Evolutionary conservation across 1,139 yeast genomes (phyloP), one percentile per base, ranked within the genome.

Genomic region (Diutina rugosa): DNA sequence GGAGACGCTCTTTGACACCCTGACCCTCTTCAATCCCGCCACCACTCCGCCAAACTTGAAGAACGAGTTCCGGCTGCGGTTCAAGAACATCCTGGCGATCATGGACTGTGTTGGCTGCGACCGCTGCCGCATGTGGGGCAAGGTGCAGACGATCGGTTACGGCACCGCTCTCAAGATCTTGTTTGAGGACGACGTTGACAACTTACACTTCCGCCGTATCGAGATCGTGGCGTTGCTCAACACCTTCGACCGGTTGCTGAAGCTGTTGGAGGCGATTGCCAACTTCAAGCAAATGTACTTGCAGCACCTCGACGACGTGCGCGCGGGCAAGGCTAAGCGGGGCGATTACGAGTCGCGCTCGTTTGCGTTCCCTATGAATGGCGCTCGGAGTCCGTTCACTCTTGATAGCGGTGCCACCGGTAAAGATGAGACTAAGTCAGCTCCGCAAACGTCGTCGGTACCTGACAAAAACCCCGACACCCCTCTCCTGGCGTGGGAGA

Each of bases 51-150:
- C 84, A 67, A 60, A 76, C 21, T 72, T 87, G 59, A 86, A 88
- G 63, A 84, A 86, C 61, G 98, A 93, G 64, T 91, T 93, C 71
- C 80, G 95, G 61, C 71, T 80, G 51, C 84, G 96, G 58, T 95
- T 93, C 69, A 84, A 84, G 67, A 95, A 93, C 67, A 95, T 93
- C 44, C 85, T 96, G 41, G 87, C 89, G 56, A 82, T 93, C 56
- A 93, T 95, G 97, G 97, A 93, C 70, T 93, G 99, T 74, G 98
- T 93, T 55, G 97, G 97, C 46, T 93, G 99, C 73, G 99, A 93
- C 69, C 80, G 98, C 67, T 93, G 99, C 69, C 81, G 98, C 66
- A 76, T 95, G 72, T 93, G 99, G 99, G 99, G 99, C 18, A 93
- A 95, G 70, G 80, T 93, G 32, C 99, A 93, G 73, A 90, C 96